These are phyloP conservation scores for Camillea tinctor DNA, from an alignment of 2,329 filamentous ascomycete genomes.

Conservation along the genomic window DNA sequence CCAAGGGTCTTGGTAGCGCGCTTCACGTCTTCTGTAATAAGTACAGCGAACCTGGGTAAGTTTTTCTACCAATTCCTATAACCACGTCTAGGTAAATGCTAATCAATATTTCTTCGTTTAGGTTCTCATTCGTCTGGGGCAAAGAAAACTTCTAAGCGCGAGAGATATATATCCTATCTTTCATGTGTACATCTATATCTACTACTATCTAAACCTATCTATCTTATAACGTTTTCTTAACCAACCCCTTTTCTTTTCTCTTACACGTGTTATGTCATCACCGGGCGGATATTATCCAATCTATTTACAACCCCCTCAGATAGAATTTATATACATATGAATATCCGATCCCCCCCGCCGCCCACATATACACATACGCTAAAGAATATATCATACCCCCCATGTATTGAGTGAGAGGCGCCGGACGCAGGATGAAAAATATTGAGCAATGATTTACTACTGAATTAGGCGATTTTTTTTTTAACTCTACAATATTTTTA, in stretches of 20 bases:
- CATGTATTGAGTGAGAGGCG: constrained; percentile 13
- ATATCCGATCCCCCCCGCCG: too few relatives aligned
- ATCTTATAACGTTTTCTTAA: too few relatives aligned
- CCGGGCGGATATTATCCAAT: too few relatives aligned
- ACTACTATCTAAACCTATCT: too few relatives aligned
- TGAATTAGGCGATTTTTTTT: too few relatives aligned
- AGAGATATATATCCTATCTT: background rate
- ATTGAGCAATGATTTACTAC: background rate
- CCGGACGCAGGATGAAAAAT: constrained; percentile 18
- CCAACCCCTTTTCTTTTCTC: too few relatives aligned
- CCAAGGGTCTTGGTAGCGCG: constrained; percentile 73
- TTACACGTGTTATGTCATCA: too few relatives aligned
- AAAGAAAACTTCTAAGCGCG: constrained; percentile 28
- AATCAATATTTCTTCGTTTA: constrained; percentile 9
- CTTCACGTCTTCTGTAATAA: constrained; percentile 85
- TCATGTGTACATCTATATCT: constrained; percentile 6
- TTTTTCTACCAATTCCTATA: constrained; percentile 14
- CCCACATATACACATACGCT: too few relatives aligned
- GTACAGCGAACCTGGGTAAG: constrained; percentile 78
- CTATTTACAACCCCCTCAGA: background rate
- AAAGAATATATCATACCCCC: too few relatives aligned
- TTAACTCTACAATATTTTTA: too few relatives aligned
- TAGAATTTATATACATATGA: background rate
- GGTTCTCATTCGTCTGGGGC: constrained; percentile 29
- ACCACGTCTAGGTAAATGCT: background rate